Evolutionary conservation across 2,329 filamentous ascomycete genomes (phyloP).

Genomic region (Fusarium globosum): DNA sequence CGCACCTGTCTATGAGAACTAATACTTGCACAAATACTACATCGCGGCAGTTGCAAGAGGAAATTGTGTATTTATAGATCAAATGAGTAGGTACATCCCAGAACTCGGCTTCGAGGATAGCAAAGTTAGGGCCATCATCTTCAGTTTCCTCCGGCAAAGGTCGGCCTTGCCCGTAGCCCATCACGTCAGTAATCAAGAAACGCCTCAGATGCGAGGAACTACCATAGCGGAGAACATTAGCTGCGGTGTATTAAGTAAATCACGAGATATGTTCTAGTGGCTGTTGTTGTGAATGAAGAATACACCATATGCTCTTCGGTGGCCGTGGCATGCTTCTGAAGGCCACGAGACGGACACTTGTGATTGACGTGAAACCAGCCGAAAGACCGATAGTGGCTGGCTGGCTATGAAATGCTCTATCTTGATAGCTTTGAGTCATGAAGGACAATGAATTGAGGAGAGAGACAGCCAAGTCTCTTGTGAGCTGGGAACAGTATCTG

Average conservation of each 20-base stretch:
- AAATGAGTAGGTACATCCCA: fast-evolving
- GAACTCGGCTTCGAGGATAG: fast-evolving
- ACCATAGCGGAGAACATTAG: fast-evolving
- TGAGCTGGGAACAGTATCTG: neutral
- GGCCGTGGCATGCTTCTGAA: fast-evolving
- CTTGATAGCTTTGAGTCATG: fast-evolving
- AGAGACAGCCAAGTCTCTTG: neutral
- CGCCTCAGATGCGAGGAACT: fast-evolving
- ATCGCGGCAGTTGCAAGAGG: neutral
- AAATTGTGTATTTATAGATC: fast-evolving
- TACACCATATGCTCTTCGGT: neutral
- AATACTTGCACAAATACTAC: neutral
- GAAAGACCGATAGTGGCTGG: fast-evolving
- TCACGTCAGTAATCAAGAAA: neutral
- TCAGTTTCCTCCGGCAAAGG: neutral
- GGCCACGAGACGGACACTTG: neutral
- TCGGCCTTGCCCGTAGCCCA: neutral
- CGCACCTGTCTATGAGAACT: fast-evolving
- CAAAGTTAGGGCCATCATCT: too few relatives aligned
- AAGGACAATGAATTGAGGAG: neutral
- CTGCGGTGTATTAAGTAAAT: fast-evolving
- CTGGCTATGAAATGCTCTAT: neutral
- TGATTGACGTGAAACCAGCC: neutral
- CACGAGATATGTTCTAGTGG: fast-evolving
- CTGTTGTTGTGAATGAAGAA: neutral